These are phyloP conservation scores for Fusarium sp. DNA, from an alignment of 2,329 filamentous ascomycete species.

Conservation along the genomic window DNA sequence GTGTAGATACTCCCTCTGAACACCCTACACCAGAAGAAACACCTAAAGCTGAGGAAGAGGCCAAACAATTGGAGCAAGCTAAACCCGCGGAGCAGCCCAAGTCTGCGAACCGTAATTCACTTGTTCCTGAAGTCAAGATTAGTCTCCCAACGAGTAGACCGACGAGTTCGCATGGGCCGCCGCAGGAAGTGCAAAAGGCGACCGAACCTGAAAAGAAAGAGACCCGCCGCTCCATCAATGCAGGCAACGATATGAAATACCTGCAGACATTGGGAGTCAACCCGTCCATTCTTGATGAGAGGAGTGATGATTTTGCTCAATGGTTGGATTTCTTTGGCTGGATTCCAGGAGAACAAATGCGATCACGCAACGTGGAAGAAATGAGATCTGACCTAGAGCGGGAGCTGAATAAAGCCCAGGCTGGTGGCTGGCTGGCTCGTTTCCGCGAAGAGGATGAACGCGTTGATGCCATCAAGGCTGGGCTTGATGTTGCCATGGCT, in stretches of 20 bases:
- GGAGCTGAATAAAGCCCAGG: conserved; percentile 90
- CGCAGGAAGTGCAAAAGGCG: conserved; percentile 50
- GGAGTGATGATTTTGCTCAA: conserved; percentile 82
- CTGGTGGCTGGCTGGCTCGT: conserved; percentile 89
- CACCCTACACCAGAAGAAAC: conserved; percentile 19
- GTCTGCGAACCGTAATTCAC: conserved; percentile 48
- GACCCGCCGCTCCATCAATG: conserved; percentile 68
- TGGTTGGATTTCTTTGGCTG: conserved; percentile 90
- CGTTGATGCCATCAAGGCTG: conserved; percentile 83
- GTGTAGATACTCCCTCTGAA: conserved; percentile 48
- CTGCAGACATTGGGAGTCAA: conserved; percentile 83
- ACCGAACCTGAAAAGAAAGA: conserved; percentile 53
- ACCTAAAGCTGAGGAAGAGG: conserved; percentile 2
- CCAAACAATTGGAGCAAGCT: conserved; percentile 14
- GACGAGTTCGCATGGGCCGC: conserved; percentile 52
- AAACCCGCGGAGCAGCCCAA: conserved; percentile 43
- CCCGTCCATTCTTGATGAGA: conserved; percentile 76
- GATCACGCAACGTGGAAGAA: conserved; percentile 79
- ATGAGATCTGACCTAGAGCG: conserved; percentile 85
- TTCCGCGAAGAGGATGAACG: conserved; percentile 89
- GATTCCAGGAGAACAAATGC: conserved; percentile 79
- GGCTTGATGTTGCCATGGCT: conserved; percentile 89
- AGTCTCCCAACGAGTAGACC: conserved; percentile 59
- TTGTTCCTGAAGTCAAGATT: conserved; percentile 68
- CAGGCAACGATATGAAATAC: conserved; percentile 82